phyloP scores from a whole-genome alignment of 2,329 filamentous ascomycete genomes.

The Aspergillus pseudotamarii region DNA sequence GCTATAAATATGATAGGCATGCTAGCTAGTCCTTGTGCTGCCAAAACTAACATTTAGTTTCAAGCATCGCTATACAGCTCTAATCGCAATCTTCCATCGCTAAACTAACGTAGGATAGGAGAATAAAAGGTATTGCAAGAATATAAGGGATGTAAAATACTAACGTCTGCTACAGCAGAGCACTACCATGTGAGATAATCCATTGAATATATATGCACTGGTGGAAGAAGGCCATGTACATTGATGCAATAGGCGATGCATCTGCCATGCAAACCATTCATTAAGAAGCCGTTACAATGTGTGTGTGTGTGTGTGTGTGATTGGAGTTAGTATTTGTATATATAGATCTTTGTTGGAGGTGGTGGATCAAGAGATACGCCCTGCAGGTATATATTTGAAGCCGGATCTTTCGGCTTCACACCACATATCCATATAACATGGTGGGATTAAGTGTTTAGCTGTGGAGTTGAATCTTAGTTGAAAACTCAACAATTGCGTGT shows the following conservation, averaged over 20 bases:
- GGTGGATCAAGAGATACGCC: no score
- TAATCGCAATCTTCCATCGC: background rate
- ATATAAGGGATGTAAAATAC: background rate
- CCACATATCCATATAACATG: no score
- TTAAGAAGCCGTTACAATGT: no score
- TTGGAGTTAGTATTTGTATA: no score
- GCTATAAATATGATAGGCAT: background rate
- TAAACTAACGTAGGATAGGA: background rate
- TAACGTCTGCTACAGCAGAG: background rate
- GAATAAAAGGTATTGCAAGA: background rate
- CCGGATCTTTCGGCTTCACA: no score
- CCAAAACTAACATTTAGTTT: background rate
- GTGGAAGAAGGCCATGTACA: background rate
- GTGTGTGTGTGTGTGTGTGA: no score
- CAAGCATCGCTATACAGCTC: background rate
- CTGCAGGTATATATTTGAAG: no score
- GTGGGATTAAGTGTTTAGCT: no score
- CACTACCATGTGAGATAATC: background rate
- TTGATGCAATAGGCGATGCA: accelerated
- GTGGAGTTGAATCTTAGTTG: no score
- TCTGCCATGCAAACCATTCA: background rate
- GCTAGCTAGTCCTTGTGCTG: background rate
- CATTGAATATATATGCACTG: no score
- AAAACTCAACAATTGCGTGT: no score
- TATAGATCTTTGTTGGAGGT: no score